Conservation (phyloP, 495 filamentous ascomycete species). For the Aspergillus avenaceus region DNA sequence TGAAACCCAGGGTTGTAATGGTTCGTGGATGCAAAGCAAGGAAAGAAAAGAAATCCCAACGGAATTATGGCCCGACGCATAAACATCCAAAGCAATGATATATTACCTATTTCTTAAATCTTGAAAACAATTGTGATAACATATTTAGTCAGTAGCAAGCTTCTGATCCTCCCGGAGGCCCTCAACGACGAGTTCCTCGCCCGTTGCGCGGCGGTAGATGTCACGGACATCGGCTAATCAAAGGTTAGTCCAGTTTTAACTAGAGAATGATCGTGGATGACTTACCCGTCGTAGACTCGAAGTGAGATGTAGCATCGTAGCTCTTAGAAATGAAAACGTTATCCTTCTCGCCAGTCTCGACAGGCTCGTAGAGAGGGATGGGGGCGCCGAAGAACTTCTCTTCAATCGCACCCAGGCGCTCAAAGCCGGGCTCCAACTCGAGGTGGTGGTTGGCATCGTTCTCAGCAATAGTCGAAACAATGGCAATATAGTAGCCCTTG, state of each 20-base stretch:
- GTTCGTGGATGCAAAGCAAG: slow-evolving; percentile 8
- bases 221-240: slow-evolving; percentile 80
- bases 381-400: slow-evolving; percentile 95
- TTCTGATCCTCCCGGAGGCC: slow-evolving; percentile 50
- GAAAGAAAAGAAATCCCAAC: slow-evolving; percentile 22
- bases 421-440: slow-evolving; percentile 89
- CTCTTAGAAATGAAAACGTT: slow-evolving; percentile 97
- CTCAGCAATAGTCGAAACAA: slow-evolving; percentile 96
- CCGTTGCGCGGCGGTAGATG: slow-evolving; percentile 82
- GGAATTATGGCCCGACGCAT: slow-evolving; percentile 26
- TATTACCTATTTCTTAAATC: slow-evolving; percentile 21
- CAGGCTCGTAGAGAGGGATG: slow-evolving; percentile 89
- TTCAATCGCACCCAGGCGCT: slow-evolving; percentile 88
- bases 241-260: background rate
- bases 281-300: slow-evolving; percentile 81
- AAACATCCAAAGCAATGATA: slow-evolving; percentile 30
- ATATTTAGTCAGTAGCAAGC: slow-evolving; percentile 45
- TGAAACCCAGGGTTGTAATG: slow-evolving; percentile 11
- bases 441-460: slow-evolving; percentile 86
- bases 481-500: slow-evolving; percentile 98
- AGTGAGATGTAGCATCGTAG: slow-evolving; percentile 96
- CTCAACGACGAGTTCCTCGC: slow-evolving; percentile 76
- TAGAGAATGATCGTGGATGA: background rate
- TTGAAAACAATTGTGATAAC: slow-evolving; percentile 7
- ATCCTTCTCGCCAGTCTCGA: slow-evolving; percentile 80